These are phyloP conservation scores for Didymella segeticola DNA, from an alignment of 2,329 filamentous ascomycete species.

Conservation along the genomic window DNA sequence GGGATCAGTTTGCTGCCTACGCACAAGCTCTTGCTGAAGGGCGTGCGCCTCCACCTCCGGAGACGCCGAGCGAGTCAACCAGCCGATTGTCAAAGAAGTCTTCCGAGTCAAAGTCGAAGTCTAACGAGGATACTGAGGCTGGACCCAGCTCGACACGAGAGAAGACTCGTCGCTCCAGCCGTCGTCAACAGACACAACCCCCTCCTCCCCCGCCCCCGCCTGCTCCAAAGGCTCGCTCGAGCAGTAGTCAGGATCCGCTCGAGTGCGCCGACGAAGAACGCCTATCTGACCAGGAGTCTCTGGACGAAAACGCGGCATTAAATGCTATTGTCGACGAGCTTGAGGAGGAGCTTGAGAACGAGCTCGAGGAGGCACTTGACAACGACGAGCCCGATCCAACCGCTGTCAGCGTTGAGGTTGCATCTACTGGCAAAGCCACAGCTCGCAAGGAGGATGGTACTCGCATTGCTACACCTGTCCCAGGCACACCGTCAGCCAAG, in stretches of 20 bases:
- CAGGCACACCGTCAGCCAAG: slow-evolving; percentile 52
- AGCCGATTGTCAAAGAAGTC: slow-evolving; percentile 41
- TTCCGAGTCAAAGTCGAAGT: slow-evolving; percentile 38
- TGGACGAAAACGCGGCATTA: slow-evolving; percentile 69
- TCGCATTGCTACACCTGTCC: slow-evolving; percentile 80
- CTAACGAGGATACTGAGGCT: slow-evolving; percentile 55
- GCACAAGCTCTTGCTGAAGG: slow-evolving; percentile 70
- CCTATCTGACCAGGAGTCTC: slow-evolving; percentile 74
- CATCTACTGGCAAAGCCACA: slow-evolving; percentile 83
- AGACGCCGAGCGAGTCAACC: slow-evolving; percentile 43
- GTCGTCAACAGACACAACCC: slow-evolving; percentile 60
- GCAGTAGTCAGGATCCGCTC: slow-evolving; percentile 63
- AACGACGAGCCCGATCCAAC: slow-evolving; percentile 75
- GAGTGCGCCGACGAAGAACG: slow-evolving; percentile 95
- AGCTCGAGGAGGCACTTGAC: slow-evolving; percentile 18
- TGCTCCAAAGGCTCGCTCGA: slow-evolving; percentile 51
- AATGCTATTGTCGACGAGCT: slow-evolving; percentile 91
- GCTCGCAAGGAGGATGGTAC: slow-evolving; percentile 93
- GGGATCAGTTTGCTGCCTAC: slow-evolving; percentile 75
- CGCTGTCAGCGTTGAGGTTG: slow-evolving; percentile 90
- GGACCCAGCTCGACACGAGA: slow-evolving; percentile 59
- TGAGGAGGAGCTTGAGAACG: slow-evolving; percentile 77
- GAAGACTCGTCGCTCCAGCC: slow-evolving; percentile 70
- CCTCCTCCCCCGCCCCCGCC: slow-evolving; percentile 61
- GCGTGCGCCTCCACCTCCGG: slow-evolving; percentile 45